Percentiles rank a stretch among this genome's conserved stretches.
These are phyloP conservation scores for Kodamaea anthophila DNA, from an alignment of 1,139 yeast genomes.

Conservation along the genomic window DNA sequence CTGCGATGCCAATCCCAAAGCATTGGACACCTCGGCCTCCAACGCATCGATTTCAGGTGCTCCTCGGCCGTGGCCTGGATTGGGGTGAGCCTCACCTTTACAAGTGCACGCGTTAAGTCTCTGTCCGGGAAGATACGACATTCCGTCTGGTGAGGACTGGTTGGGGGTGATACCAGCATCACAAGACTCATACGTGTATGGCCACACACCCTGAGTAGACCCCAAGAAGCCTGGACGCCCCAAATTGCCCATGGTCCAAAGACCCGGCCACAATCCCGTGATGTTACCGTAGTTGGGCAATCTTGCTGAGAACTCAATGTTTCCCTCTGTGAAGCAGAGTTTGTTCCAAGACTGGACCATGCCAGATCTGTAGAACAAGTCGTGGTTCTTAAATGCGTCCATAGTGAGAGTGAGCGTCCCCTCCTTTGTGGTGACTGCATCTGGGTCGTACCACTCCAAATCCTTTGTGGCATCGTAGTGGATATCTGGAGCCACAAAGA, in stretches of 20 bases:
- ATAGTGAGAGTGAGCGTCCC: conserved; percentile 62
- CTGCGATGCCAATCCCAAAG: conserved; percentile 22
- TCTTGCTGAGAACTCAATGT: conserved; percentile 60
- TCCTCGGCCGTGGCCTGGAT: conserved; percentile 23
- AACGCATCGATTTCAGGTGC: conserved; percentile 28
- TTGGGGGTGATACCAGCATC: conserved; percentile 90
- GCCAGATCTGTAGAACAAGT: conserved; percentile 71
- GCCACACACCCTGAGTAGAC: conserved; percentile 84
- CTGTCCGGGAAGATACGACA: conserved; percentile 76
- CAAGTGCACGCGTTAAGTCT: conserved; percentile 41
- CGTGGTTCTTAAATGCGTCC: conserved; percentile 71
- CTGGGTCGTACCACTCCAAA: conserved; percentile 87
- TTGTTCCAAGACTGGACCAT: conserved; percentile 86
- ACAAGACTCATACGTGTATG: conserved; percentile 74
- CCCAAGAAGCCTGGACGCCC: conserved; percentile 82
- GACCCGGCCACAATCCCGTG: conserved; percentile 84
- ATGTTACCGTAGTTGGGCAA: conserved; percentile 66
- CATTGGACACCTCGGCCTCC: conserved; percentile 19
- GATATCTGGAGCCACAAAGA: conserved; percentile 70
- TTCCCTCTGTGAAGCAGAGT: conserved; percentile 74
- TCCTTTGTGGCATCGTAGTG: conserved; percentile 78
- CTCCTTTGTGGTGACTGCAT: conserved; percentile 61
- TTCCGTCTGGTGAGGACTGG: conserved; percentile 77
- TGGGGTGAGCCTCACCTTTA: conserved; percentile 23
- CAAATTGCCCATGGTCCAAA: conserved; percentile 83